Conservation (phyloP, 2,329 filamentous ascomycete genomes). For the Microdochium nivale region DNA sequence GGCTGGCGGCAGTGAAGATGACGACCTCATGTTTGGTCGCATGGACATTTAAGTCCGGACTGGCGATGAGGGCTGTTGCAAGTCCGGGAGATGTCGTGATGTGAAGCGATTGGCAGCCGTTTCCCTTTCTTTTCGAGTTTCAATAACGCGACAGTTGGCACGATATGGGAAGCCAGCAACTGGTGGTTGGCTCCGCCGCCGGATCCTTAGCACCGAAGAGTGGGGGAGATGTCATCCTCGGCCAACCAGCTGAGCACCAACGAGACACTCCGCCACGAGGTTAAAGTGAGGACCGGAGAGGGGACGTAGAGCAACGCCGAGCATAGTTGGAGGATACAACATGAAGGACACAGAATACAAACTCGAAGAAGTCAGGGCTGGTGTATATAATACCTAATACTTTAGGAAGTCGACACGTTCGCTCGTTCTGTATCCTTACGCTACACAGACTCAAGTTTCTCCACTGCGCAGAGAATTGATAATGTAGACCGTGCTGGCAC, state of each 20-base stretch:
- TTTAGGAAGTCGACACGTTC: slow-evolving; percentile 13
- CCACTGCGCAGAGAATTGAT: too few species aligned
- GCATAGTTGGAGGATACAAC: background rate
- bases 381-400: slow-evolving; percentile 14
- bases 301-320: slow-evolving; percentile 50
- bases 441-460: background rate
- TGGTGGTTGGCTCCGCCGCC: slow-evolving; percentile 56
- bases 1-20: slow-evolving; percentile 65
- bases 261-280: slow-evolving; percentile 48
- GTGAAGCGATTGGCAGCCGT: slow-evolving; percentile 24
- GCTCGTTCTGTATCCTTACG: slow-evolving; percentile 16
- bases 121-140: slow-evolving; percentile 34
- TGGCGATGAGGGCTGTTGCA: background rate
- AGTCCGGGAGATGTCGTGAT: slow-evolving; percentile 8
- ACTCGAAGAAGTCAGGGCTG: slow-evolving; percentile 14
- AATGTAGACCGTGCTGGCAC: too few species aligned
- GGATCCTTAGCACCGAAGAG: slow-evolving; percentile 60
- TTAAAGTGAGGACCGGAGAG: slow-evolving; percentile 58
- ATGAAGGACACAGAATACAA: slow-evolving; percentile 12
- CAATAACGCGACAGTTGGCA: background rate
- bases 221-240: slow-evolving; percentile 30
- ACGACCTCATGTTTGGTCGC: slow-evolving; percentile 88
- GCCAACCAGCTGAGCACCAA: slow-evolving; percentile 10
- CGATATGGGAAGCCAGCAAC: slow-evolving; percentile 32
- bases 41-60: slow-evolving; percentile 71